These are phyloP conservation scores for Chlamydomonas eustigma DNA, from an alignment of 139 green algal species.

Conservation along the genomic window DNA sequence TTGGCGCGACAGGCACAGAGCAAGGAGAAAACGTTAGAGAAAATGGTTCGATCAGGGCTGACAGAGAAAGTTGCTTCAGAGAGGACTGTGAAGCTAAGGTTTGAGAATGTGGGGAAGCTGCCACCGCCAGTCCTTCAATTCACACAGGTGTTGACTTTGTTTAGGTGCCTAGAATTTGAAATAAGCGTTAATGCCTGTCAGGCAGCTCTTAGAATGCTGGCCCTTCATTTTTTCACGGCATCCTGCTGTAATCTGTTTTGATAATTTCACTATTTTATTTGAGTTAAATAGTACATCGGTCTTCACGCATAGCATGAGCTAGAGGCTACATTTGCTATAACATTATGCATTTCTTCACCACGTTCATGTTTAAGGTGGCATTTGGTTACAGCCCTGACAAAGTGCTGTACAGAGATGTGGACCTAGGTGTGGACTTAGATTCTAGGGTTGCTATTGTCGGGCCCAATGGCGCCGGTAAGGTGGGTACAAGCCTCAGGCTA, in stretches of 20 bases:
- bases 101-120: conserved; percentile 87
- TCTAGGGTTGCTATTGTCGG: conserved; percentile 89
- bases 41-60: conserved; percentile 37
- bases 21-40: conserved; percentile 95
- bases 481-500: too few relatives aligned
- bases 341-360: neutral
- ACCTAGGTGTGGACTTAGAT: conserved; percentile 94
- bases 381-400: conserved; percentile 78
- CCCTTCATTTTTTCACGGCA: too few relatives aligned
- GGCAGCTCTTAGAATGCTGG: too few relatives aligned
- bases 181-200: too few relatives aligned
- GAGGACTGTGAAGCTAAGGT: conserved; percentile 73
- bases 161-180: neutral
- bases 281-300: too few relatives aligned
- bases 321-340: too few relatives aligned
- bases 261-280: too few relatives aligned
- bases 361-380: conserved; percentile 42
- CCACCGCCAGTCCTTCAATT: conserved; percentile 91
- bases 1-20: conserved; percentile 85
- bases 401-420: conserved; percentile 74
- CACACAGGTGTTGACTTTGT: conserved; percentile 41
- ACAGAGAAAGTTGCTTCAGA: conserved; percentile 55
- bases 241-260: too few relatives aligned
- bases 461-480: conserved; percentile 66
- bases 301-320: too few relatives aligned